Evolutionary conservation across 352 stramenopile species (phyloP), one percentile per base, ranked within the genome.

Genomic region (Pilasporangium apinafurcum): DNA sequence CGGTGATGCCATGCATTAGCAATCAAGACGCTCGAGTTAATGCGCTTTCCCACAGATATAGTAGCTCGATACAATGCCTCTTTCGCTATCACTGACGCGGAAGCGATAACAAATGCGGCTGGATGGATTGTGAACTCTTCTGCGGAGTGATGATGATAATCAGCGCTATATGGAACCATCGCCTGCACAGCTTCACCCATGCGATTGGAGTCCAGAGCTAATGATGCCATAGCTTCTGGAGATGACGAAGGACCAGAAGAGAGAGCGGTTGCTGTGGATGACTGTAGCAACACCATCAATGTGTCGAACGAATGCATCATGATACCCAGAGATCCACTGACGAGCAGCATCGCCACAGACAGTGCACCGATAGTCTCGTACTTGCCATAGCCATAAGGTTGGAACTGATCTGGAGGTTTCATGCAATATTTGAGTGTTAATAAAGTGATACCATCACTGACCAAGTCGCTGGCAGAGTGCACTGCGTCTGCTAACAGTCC

Each of bases 1-100:
- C 84, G 82, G 44, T 95, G 84, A 48, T 98, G 94, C 92, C 92
- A 98, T 14, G 95, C 95, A 65, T 98, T 98, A 7, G 95, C 92
- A 57, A 98, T 91, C 8, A 98, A 68, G 14, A 98, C 78, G 30
- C 61, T 87, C 37, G 84, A 97, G 68, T 98, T 94, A 25, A 97
- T 65, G 26, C 70, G 57, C 30, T 92, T 73, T 20, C 83, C 95
- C 4, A 98, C 84, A 14, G 47, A 56, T n/a, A 85, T 82, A 5
- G 94, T 98, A 14, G 84, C 83, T 12, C 92, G 86, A 62, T 86
- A 98, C 25, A 98, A 51, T 49, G 67, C 88, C 56, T 98, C 93
- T 41, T 98, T 98, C 10, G 82, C 81, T 0, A 65, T 65, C 30
- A 98, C 89, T 4, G 83, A 96, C 18, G 91, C 50, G 4, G 56